Base-by-base conservation (phyloP, 495 filamentous ascomycete species). In the Choiromyces venosus region DNA sequence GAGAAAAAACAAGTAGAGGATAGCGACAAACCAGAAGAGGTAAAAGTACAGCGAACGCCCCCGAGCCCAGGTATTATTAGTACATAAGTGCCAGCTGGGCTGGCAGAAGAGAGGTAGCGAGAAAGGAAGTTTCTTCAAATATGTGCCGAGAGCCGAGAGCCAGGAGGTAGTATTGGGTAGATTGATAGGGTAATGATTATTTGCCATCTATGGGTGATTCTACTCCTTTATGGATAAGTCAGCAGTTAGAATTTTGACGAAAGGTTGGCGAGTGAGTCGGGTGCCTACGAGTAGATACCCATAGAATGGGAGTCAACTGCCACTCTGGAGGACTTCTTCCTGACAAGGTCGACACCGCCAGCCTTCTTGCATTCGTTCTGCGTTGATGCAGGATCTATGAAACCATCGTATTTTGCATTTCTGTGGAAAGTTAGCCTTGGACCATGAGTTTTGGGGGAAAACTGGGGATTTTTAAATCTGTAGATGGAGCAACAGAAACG, bases 331-430 rank as follows among this genome's bases (percentile, higher is more conserved):
- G 46, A 61, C 52, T 33, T 61, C 52, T 61, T 61, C 52, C 4
- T 61, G 25, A 33, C 52, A 61, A 33, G 16, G 6, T 33, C 67
- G 52, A 40, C 77, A 79, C 37, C 37, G 16, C 77, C 77, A 79
- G n/a, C 35, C 71, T 16, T 78, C 72, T 18, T 64, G 39, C 6
- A 9, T 25, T 64, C 35, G 46, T 18, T 69, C 66, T 10, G 69
- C 36, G 3, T 78, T 39, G 25, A 79, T 39, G 38, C 79, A 81
- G 35, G 73, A 74, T 38, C 42, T 70, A 65, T 81, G 76, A 56
- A 81, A 79, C 79, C 79, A 81, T 21, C 73, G 70, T 33, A 56
- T 75, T 19, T 69, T 21, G 61, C 79, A 81, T 5, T 72, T 78
- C 75, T 80, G 37, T 70, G 65, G 1, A 16, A 39, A 29, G 67